Conservation (phyloP, 2,329 filamentous ascomycete genomes). For the Diaporthe velutina region DNA sequence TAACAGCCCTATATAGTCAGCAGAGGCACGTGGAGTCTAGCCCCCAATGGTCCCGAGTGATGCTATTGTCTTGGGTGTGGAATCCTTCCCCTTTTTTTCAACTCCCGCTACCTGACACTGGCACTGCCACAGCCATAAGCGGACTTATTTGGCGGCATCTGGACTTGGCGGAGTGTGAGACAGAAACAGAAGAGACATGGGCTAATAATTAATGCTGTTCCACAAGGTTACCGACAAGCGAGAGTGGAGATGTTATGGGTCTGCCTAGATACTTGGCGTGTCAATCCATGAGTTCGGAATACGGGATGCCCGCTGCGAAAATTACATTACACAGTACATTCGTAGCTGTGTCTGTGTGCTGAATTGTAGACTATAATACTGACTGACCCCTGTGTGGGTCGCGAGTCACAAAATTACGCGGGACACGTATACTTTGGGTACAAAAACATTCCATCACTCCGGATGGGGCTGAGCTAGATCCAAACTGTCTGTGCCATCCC, state of each 20-base stretch:
- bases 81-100: constrained; percentile 10
- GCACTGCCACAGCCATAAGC: constrained; percentile 8
- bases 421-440: not conserved
- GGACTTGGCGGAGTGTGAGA: constrained; percentile 27
- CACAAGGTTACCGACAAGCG: constrained; percentile 2
- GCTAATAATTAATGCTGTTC: constrained; percentile 16
- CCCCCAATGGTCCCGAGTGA: not conserved
- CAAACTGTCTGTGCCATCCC: not conserved
- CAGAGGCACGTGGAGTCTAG: not conserved
- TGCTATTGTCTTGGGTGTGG: not conserved
- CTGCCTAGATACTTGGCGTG: constrained; percentile 21
- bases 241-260: constrained; percentile 18
- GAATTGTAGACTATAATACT: not conserved
- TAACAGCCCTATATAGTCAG: not conserved
- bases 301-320: constrained; percentile 11
- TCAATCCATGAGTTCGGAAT: not conserved
- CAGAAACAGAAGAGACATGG: constrained; percentile 2
- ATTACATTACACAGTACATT: not conserved
- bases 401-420: not conserved
- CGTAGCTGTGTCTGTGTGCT: not conserved
- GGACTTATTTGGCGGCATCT: not conserved
- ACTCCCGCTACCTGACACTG: not conserved
- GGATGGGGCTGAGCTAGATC: constrained; percentile 12
- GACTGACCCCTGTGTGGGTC: constrained; percentile 8
- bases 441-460: constrained; percentile 4